A percentile compares a stretch with the other conserved stretches of the same genome.
These are phyloP conservation scores for Meripilus lineatus DNA, from an alignment of 1,284 basidiomycete genomes.

Conservation along the genomic window DNA sequence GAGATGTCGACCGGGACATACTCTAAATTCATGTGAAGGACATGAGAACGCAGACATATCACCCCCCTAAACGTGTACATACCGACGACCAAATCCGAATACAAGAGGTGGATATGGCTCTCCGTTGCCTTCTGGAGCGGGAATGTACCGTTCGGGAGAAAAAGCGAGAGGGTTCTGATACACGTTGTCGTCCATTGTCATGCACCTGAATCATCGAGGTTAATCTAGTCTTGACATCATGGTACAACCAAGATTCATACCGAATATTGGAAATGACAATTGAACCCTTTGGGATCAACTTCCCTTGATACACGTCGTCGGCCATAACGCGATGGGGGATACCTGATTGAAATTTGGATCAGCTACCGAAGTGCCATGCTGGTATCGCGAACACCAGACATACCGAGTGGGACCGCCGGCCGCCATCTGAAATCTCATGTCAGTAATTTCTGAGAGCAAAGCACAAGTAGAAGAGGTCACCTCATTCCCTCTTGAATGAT, in stretches of 20 bases:
- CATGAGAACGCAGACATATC: background rate
- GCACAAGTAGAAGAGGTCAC: background rate
- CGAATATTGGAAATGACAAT: constrained; percentile 38
- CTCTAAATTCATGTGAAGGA: constrained; percentile 8
- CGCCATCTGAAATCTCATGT: background rate
- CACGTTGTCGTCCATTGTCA: constrained; percentile 19
- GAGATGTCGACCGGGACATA: constrained; percentile 16
- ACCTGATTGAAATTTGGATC: background rate
- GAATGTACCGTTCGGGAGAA: constrained; percentile 21
- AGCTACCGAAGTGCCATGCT: too few relatives aligned
- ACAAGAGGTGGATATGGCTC: background rate
- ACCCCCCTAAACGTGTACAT: background rate
- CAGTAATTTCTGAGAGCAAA: background rate
- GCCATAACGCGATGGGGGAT: constrained; percentile 10
- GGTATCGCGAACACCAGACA: background rate
- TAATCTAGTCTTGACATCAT: background rate
- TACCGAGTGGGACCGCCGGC: background rate
- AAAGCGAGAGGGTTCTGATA: constrained; percentile 19
- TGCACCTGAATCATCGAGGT: constrained; percentile 12
- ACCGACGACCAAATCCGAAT: background rate
- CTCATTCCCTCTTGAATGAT: constrained; percentile 33
- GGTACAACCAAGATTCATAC: too few relatives aligned
- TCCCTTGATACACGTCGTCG: constrained; percentile 40
- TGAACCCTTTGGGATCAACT: constrained; percentile 42
- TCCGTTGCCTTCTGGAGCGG: background rate